Conservation (phyloP, 352 stramenopile species). For the Achlya hypogyna region DNA sequence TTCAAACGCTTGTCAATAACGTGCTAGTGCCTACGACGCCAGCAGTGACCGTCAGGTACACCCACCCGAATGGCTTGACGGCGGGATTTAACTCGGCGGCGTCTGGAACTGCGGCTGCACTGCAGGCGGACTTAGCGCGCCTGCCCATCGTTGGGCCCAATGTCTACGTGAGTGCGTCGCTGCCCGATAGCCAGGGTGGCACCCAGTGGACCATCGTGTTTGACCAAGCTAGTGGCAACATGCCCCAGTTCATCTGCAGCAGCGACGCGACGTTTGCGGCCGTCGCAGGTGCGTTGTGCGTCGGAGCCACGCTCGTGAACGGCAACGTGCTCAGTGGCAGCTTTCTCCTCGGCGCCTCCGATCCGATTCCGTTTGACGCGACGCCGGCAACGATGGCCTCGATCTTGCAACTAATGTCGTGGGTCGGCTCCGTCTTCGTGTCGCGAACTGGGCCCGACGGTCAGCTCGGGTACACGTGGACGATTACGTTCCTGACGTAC, state of each 20-base stretch:
- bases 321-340: slow-evolving; percentile 63
- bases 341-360: slow-evolving; percentile 57
- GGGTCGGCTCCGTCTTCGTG: slow-evolving; percentile 54
- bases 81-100: slow-evolving; percentile 49
- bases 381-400: slow-evolving; percentile 32
- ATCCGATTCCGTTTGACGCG: slow-evolving; percentile 48
- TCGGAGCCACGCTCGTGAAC: slow-evolving; percentile 54
- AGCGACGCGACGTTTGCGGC: slow-evolving; percentile 33
- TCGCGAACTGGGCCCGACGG: slow-evolving; percentile 33
- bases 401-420: slow-evolving; percentile 41
- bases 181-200: slow-evolving; percentile 53
- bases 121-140: slow-evolving; percentile 37
- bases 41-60: slow-evolving; percentile 27
- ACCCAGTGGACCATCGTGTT: slow-evolving; percentile 74
- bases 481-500: slow-evolving; percentile 70
- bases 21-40: slow-evolving; percentile 31
- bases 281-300: slow-evolving; percentile 26
- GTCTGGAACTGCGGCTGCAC: slow-evolving; percentile 31
- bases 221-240: slow-evolving; percentile 45
- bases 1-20: slow-evolving; percentile 64
- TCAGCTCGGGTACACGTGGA: slow-evolving; percentile 55
- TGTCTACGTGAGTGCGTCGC: slow-evolving; percentile 51
- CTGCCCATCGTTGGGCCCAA: slow-evolving; percentile 45
- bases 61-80: slow-evolving; percentile 45
- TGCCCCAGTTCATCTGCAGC: slow-evolving; percentile 66